These are phyloP conservation scores for Mikania micrantha DNA, from an alignment of 129 eudicot species.

Conservation along the genomic window DNA sequence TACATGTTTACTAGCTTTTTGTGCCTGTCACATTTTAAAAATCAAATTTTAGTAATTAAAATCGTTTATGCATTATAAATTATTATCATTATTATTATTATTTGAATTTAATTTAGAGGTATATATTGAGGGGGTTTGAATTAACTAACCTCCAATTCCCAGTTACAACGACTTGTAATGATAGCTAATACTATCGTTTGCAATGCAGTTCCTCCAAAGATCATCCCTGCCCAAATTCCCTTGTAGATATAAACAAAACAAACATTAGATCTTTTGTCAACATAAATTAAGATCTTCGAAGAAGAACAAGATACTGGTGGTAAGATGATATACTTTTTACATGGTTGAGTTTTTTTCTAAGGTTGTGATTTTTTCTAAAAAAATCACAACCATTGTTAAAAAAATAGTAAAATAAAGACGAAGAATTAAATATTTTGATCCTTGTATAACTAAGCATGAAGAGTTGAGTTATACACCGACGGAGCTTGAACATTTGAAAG, in stretches of 20 bases:
- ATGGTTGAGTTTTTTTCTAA: too few species aligned
- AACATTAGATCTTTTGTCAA: not conserved
- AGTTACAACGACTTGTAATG: slow-evolving; percentile 65
- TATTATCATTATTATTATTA: too few species aligned
- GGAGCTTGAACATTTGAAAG: too few species aligned
- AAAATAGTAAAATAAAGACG: not conserved
- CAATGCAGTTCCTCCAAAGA: slow-evolving; percentile 91
- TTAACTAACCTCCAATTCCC: slow-evolving; percentile 76
- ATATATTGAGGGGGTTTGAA: not conserved
- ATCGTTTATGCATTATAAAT: not conserved
- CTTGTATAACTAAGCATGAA: not conserved
- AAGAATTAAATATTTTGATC: not conserved
- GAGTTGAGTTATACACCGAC: too few species aligned
- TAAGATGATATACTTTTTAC: too few species aligned
- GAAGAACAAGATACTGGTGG: too few species aligned
- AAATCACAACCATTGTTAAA: too few species aligned
- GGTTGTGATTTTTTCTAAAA: too few species aligned
- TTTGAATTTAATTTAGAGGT: not conserved
- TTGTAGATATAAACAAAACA: not conserved
- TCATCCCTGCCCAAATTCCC: slow-evolving; percentile 99
- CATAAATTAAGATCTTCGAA: too few species aligned
- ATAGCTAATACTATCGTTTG: slow-evolving; percentile 63
- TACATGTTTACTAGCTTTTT: slow-evolving; percentile 32
- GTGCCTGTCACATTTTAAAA: slow-evolving; percentile 25
- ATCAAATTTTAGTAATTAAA: not conserved